Evolutionary conservation across 768 basidiomycete species (phyloP).

Genomic region (Rhodotorula toruloides): DNA sequence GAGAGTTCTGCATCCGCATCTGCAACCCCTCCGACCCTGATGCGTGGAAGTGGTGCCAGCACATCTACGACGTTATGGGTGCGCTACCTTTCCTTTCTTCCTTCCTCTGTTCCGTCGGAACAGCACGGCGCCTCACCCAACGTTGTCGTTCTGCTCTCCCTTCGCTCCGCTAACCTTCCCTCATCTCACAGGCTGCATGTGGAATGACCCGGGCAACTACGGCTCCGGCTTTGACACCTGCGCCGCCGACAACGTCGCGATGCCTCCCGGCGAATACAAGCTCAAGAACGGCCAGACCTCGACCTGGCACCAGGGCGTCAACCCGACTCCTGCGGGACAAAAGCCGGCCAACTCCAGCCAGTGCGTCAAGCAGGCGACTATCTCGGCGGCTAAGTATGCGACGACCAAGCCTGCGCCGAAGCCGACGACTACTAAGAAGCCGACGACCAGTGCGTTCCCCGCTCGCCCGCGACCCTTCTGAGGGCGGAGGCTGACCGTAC

Average conservation of each 20-base stretch:
- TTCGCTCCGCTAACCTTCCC: neutral
- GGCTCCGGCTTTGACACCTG: conserved; percentile 48
- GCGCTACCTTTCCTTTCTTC: too few species aligned
- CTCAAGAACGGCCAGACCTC: conserved; percentile 47
- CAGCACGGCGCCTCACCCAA: too few species aligned
- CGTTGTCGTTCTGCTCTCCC: too few species aligned
- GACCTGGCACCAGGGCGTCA: conserved; percentile 57
- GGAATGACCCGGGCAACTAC: conserved; percentile 52
- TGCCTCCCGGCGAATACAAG: conserved; percentile 47
- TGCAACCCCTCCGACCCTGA: conserved; percentile 37
- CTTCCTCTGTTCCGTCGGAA: neutral
- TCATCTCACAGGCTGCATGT: conserved; percentile 36
- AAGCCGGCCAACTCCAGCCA: conserved; percentile 10
- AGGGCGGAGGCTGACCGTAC: neutral
- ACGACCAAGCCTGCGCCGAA: neutral
- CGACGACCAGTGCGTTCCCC: too few species aligned
- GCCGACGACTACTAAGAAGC: conserved; percentile 9
- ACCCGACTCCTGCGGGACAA: conserved; percentile 22
- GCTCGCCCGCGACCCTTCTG: too few species aligned
- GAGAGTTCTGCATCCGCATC: conserved; percentile 43
- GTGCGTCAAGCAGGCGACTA: conserved; percentile 11
- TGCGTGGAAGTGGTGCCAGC: conserved; percentile 56
- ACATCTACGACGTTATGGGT: too few species aligned
- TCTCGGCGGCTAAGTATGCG: conserved; percentile 12
- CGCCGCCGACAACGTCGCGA: conserved; percentile 23